Evolutionary conservation across 2,329 filamentous ascomycete species (phyloP).

Genomic region (Elsinoe arachidis): DNA sequence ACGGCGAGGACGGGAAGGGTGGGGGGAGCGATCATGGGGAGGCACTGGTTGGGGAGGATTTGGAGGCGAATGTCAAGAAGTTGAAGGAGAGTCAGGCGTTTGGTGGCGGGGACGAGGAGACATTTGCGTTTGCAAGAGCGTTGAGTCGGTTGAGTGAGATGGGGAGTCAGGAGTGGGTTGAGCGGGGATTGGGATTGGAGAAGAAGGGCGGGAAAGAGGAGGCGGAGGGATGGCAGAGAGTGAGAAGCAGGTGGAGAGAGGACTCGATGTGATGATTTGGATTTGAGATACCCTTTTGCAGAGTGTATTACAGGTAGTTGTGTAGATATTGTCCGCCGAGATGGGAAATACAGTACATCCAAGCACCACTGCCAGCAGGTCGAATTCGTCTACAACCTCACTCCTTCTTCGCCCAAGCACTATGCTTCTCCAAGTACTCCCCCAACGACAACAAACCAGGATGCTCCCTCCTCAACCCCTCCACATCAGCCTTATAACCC

Average conservation of each 20-base stretch:
- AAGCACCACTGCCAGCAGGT: no score
- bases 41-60: conserved; percentile 76
- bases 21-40: conserved; percentile 81
- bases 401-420: conserved; percentile 10
- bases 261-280: conserved; percentile 49
- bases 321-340: neutral
- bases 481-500: conserved; percentile 41
- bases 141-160: conserved; percentile 80
- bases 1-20: conserved; percentile 61
- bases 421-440: conserved; percentile 17
- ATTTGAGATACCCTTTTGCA: neutral
- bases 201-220: conserved; percentile 56
- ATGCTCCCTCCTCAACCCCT: conserved; percentile 34
- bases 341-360: no score
- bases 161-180: conserved; percentile 92
- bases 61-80: conserved; percentile 74
- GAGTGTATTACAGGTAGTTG: neutral
- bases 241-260: conserved; percentile 59
- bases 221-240: conserved; percentile 56
- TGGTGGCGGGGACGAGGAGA: conserved; percentile 78
- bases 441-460: conserved; percentile 21
- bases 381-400: neutral
- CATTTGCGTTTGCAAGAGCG: conserved; percentile 89
- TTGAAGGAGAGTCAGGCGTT: conserved; percentile 83
- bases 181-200: conserved; percentile 61